Base-by-base conservation (phyloP, 768 basidiomycete species). In the Baorangia bicolor region DNA sequence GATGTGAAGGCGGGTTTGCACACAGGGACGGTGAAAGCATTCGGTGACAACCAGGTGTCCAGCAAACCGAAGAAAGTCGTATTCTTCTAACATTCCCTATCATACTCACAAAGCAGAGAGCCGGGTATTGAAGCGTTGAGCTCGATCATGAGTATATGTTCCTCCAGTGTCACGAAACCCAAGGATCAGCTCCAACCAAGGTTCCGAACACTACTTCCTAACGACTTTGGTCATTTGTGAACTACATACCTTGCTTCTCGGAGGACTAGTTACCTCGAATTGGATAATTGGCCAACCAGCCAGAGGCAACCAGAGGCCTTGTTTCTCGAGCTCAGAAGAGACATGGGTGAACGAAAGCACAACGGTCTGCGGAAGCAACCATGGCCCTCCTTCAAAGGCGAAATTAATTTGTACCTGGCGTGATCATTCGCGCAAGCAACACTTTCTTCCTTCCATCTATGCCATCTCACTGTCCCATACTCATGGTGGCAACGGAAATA, bases 61-160 rank as follows among this genome's bases (percentile, higher is more conserved):
- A 51, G 43, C 47, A 63, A 58, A 45, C 56, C 69, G 35, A 81
- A 81, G 64, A 83, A 79, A 57, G 76, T 80, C 12, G 79, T 86
- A 0, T 58, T 70, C 52, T 83, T 83, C 56, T 82, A 61, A 74
- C 49, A 25, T 13, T 20, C 5, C 16, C 33, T 21, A 23, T n/a
- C n/a, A n/a, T 23, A 33, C 23, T 12, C 14, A 31, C 8, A 16
- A n/a, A 12, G 27, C 20, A 49, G 31, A 31, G 5, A 5, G 1
- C 8, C 20, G 20, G 23, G 12, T 2, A 11, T 43, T n/a, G 39
- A n/a, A 31, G 34, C 8, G 8, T 42, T n/a, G 31, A 31, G 34
- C 4, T 31, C 5, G 44, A 31, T 33, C 37, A 42, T 45, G 23
- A 57, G 55, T 21, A 18, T 21, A 18, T 25, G 2, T 31, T 56